Evolutionary conservation across 2,329 filamentous ascomycete genomes (phyloP), one percentile per base, ranked within the genome.

Genomic region (Bisporella sp.): DNA sequence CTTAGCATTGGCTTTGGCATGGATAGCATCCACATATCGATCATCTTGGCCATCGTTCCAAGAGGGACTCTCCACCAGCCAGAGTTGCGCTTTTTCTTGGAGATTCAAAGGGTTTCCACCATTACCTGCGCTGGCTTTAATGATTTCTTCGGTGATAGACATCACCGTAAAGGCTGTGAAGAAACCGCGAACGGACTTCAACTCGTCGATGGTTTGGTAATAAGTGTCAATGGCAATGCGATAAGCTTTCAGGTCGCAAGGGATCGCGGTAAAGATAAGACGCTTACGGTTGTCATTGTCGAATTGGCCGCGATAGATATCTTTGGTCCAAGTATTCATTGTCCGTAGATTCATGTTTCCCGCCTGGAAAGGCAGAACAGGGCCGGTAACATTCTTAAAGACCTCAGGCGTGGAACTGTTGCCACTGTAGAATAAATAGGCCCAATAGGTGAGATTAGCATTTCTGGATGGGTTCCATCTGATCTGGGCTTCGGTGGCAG

Each of bases 121-220:
- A n/a, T 41, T 42, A 7, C n/a, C 35, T 1, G 9, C 29, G 21
- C 12, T 39, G n/a, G 35, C 37, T 6, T 8, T 32, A 31, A 48
- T 9, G 9, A 48, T n/a, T 4, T 48, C 31, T 12, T 12, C 13
- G 3, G 46, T 48, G 46, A 42, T 42, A 21, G 46, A 40, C 46
- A 48, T 48, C 6, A 48, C 46, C 29, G 21, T 42, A 32, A 48
- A 48, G 8, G 46, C 46, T 12, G 46, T 48, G 46, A 48, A 48
- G 35, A 48, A 48, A 6, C 46, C 46, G 5, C 46, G 6, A 31
- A 42, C 35, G 11, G 29, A 8, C 9, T 7, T 21, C n/a, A 31
- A 35, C 5, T 21, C 29, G 9, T 32, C 5, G n/a, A 39, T 13
- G 35, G 35, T n/a, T n/a, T 39, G 9, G 3, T 9, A 39, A 3